Evolutionary conservation across 2,329 filamentous ascomycete genomes (phyloP).

Genomic region (Anisogramma anomala): DNA sequence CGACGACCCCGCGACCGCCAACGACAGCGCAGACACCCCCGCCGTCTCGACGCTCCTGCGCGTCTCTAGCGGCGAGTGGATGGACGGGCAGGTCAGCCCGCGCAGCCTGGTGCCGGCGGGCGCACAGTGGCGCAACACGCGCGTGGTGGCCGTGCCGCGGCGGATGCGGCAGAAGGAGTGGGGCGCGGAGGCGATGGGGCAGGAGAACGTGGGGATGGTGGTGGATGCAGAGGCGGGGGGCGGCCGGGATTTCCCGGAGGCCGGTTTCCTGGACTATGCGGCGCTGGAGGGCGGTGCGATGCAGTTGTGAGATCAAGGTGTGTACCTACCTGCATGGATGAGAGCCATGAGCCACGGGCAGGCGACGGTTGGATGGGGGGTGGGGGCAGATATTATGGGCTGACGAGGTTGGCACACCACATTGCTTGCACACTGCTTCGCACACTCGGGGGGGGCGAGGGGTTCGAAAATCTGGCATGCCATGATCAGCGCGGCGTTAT

Average conservation of each 20-base stretch:
- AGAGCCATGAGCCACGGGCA: too few relatives aligned
- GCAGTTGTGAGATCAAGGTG: slow-evolving; percentile 31
- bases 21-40: slow-evolving; percentile 22
- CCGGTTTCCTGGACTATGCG: slow-evolving; percentile 46
- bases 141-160: slow-evolving; percentile 38
- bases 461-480: slow-evolving; percentile 1
- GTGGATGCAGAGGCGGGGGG: too few relatives aligned
- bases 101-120: slow-evolving; percentile 27
- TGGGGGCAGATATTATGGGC: not conserved
- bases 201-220: slow-evolving; percentile 34
- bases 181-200: slow-evolving; percentile 19
- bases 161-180: slow-evolving; percentile 12
- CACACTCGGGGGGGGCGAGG: not conserved
- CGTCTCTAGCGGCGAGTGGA: slow-evolving; percentile 17
- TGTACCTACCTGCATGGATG: too few relatives aligned
- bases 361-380: too few relatives aligned
- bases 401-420: not conserved
- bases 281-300: slow-evolving; percentile 23
- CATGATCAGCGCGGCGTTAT: slow-evolving; percentile 12
- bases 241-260: slow-evolving; percentile 61
- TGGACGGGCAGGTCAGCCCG: slow-evolving; percentile 31
- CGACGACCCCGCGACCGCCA: slow-evolving; percentile 32
- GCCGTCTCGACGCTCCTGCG: slow-evolving; percentile 10
- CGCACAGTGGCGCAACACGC: slow-evolving; percentile 25
- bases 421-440: not conserved